Percentiles rank a stretch among this genome's conserved stretches.
Evolutionary conservation across 2,329 filamentous ascomycete genomes (phyloP).

Genomic region (Verticillium dahliae): DNA sequence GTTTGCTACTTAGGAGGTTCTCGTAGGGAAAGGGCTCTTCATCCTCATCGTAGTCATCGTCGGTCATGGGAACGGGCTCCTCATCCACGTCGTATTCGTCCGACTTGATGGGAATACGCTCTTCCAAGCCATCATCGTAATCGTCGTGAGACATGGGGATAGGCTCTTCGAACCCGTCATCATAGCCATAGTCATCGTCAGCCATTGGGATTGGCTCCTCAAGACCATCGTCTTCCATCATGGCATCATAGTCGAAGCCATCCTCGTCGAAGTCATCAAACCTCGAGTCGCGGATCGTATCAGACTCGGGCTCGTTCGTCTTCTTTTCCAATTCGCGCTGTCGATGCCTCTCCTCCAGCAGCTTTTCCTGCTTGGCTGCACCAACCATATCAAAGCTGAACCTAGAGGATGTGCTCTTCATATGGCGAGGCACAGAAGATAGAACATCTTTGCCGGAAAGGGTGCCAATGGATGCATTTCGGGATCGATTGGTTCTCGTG

Average conservation of each 20-base stretch:
- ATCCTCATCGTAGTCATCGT: constrained; percentile 15
- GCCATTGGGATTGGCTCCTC: constrained; percentile 56
- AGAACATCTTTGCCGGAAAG: constrained; percentile 36
- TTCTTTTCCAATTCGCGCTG: constrained; percentile 59
- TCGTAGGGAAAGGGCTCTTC: constrained; percentile 9
- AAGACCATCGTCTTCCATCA: constrained; percentile 58
- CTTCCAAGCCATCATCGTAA: constrained; percentile 30
- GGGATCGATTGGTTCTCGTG: constrained; percentile 35
- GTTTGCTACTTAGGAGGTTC: background rate
- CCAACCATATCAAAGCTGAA: constrained; percentile 80
- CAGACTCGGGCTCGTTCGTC: constrained; percentile 27
- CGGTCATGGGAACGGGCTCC: constrained; percentile 17
- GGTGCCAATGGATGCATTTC: constrained; percentile 38
- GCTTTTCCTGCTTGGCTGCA: constrained; percentile 59
- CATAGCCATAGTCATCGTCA: constrained; percentile 41
- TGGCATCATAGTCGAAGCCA: constrained; percentile 53
- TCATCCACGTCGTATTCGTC: constrained; percentile 21
- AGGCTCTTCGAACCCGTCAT: constrained; percentile 54
- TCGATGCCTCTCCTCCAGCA: constrained; percentile 67
- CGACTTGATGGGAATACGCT: constrained; percentile 11
- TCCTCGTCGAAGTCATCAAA: constrained; percentile 60
- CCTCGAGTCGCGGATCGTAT: constrained; percentile 38
- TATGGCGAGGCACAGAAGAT: constrained; percentile 52
- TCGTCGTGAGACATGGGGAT: constrained; percentile 52
- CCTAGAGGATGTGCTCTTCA: constrained; percentile 71